phyloP scores from a whole-genome alignment of 169 alveolate genomes.

The Eimeria sp. region DNA sequence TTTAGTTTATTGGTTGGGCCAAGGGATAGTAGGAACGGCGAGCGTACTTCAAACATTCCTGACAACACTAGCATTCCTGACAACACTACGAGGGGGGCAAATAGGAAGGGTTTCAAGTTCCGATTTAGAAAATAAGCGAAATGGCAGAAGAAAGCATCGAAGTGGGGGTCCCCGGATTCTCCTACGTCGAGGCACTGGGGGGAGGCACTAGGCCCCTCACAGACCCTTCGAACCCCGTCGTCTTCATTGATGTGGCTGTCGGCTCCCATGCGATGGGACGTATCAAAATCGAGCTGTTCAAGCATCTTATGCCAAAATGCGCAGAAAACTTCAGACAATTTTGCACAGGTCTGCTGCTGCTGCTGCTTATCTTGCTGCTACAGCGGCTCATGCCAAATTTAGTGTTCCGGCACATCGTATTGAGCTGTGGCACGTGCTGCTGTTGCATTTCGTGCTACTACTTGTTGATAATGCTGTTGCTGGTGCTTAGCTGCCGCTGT shows the following conservation, averaged over 20 bases:
- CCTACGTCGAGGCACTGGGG: conserved; percentile 70
- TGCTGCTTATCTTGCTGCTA: neutral
- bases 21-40: no score
- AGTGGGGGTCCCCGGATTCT: conserved; percentile 21
- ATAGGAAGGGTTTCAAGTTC: neutral
- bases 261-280: conserved; percentile 95
- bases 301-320: conserved; percentile 98
- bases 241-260: conserved; percentile 94
- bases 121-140: neutral
- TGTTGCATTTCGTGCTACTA: neutral
- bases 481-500: neutral
- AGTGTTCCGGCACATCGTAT: neutral
- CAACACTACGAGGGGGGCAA: neutral
- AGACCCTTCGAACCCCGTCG: conserved; percentile 94
- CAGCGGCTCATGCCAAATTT: neutral
- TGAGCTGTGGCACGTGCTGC: neutral
- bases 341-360: conserved; percentile 95
- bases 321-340: conserved; percentile 99
- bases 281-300: conserved; percentile 97
- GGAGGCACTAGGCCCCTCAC: conserved; percentile 65
- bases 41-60: no score
- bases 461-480: neutral
- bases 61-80: no score
- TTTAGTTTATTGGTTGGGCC: no score
- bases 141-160: conserved; percentile 1